Evolutionary conservation across 2,329 filamentous ascomycete species (phyloP).

Genomic region (Trichophyton simii): DNA sequence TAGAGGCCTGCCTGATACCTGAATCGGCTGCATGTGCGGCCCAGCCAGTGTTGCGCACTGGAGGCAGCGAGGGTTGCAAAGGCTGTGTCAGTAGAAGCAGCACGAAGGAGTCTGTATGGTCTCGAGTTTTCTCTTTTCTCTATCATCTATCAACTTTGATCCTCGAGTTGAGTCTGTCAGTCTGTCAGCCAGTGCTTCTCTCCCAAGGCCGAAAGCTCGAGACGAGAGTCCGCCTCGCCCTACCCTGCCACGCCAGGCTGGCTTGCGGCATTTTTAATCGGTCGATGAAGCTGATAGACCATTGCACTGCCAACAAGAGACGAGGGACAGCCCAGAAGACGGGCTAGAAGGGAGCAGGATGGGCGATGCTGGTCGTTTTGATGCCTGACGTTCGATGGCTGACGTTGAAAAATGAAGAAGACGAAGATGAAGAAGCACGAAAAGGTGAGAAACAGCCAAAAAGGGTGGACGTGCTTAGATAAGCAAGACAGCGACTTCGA

Average conservation of each 20-base stretch:
- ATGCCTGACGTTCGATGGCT: not conserved
- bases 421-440: not conserved
- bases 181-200: not conserved
- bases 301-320: not conserved
- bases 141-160: not conserved
- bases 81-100: not conserved
- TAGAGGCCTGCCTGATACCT: not conserved
- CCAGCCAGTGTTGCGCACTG: not conserved
- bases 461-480: not conserved
- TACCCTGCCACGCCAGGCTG: slow-evolving; percentile 1
- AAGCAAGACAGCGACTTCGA: not conserved
- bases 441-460: not conserved
- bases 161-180: not conserved
- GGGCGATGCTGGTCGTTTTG: not conserved
- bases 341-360: not conserved
- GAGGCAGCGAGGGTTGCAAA: not conserved
- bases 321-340: not conserved
- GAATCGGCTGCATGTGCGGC: not conserved
- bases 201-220: not conserved
- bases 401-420: not conserved
- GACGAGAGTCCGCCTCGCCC: not conserved
- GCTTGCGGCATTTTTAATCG: not conserved
- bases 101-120: not conserved
- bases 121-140: not conserved
- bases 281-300: not conserved